These are phyloP conservation scores for Tricholoma terreum DNA, from an alignment of 768 basidiomycete genomes.

Conservation along the genomic window DNA sequence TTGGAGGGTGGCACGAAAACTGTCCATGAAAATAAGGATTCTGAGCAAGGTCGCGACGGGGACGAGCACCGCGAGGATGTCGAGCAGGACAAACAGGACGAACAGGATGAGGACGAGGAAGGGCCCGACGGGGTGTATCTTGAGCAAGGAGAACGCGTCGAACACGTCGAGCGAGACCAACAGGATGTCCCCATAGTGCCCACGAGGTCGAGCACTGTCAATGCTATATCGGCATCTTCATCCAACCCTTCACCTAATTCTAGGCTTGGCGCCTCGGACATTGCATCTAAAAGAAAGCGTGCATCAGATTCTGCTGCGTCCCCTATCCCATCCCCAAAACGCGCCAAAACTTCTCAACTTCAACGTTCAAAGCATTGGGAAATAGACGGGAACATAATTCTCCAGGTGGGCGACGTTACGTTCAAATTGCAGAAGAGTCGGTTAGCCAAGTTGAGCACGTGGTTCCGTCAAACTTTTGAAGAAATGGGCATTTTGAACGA, in stretches of 20 bases:
- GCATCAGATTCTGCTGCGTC: background rate
- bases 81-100: background rate
- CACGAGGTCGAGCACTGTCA: too few relatives aligned
- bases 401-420: conserved; percentile 6
- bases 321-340: background rate
- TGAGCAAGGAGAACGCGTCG: background rate
- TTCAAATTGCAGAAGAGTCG: conserved; percentile 19
- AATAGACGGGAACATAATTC: conserved; percentile 15
- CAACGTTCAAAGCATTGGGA: conserved; percentile 12
- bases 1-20: background rate
- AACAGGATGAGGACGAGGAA: background rate
- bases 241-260: background rate
- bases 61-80: background rate
- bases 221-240: too few relatives aligned
- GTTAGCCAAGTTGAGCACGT: conserved; percentile 11
- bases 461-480: conserved; percentile 16
- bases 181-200: background rate
- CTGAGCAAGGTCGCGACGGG: background rate
- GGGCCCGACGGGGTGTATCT: background rate
- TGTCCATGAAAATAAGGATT: background rate
- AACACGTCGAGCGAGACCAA: background rate
- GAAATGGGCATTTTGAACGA: background rate
- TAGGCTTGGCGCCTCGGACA: background rate
- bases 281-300: background rate
- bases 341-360: background rate